Evolutionary conservation across 1,139 yeast species (phyloP), one percentile per base, ranked within the genome.

Genomic region (Yamadazyma spencermartinsiae): DNA sequence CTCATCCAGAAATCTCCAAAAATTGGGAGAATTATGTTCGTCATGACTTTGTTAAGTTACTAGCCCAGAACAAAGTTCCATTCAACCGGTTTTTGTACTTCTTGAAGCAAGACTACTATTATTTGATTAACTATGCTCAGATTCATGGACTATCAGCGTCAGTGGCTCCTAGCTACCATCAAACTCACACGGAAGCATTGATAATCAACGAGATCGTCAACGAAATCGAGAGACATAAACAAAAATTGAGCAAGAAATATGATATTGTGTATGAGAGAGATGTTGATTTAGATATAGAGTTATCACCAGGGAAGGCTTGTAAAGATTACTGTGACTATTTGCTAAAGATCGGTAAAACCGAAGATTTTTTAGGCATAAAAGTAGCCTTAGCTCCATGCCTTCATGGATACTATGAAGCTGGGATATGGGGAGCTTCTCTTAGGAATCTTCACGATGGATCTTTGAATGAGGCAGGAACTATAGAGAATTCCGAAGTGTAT

Each of bases 321-420:
- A 51, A 60, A 16, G 73, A 72, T 1, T 86, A 86, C 55, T 76
- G 86, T 28, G 65, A 81, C 32, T 85, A 79, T 48, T 65, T 86
- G 41, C 54, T 72, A 31, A 69, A 75, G 26, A 61, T 81, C 7
- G 83, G 84, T 2, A 61, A 64, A 24, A 63, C 58, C 30, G 71
- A 69, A 28, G 84, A 82, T 53, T 84, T 81, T 74, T 58, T 82
- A 27, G 86, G 82, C 17, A 72, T 83, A 36, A 77, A 79, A 43
- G 74, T 81, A 5, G 86, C 94, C 0, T 60, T 86, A 37, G 76
- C 89, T 2, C 95, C 96, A 0, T 86, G 95, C 58, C 62, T 85
- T 31, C 76, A 82, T 55, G 96, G 95, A 1, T 85, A 84, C 56
- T 75, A 75, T 27, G 74, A 77, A 40, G 82, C 86, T 0, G 75